Evolutionary conservation across 2,329 filamentous ascomycete species (phyloP).

Genomic region (Venturiaceae sp.): DNA sequence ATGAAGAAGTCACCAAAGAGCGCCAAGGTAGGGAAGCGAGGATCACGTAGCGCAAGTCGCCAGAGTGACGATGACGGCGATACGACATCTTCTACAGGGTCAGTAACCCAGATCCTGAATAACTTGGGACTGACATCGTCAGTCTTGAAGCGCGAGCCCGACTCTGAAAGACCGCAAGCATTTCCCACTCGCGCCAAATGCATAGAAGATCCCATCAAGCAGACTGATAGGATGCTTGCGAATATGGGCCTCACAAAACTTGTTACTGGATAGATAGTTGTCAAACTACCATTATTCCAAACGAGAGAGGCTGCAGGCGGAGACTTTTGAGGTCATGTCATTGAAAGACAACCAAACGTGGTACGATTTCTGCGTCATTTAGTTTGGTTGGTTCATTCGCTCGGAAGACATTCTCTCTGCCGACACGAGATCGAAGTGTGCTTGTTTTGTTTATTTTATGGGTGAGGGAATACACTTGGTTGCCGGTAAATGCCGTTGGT

Average conservation of each 20-base stretch:
- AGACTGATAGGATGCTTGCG: not conserved
- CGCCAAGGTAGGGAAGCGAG: not conserved
- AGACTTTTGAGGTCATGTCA: not conserved
- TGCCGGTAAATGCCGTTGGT: not conserved
- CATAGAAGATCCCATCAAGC: not conserved
- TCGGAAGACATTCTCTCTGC: too few species aligned
- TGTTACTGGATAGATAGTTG: constrained; percentile 5
- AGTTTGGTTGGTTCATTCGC: not conserved
- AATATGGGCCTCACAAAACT: not conserved
- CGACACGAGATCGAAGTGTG: too few species aligned
- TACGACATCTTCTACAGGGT: not conserved
- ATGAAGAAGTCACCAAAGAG: not conserved
- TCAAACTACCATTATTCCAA: too few species aligned
- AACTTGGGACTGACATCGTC: not conserved
- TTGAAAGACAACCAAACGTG: not conserved
- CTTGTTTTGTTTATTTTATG: not conserved
- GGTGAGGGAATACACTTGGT: not conserved
- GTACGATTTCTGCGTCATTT: not conserved
- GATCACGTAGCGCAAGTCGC: not conserved
- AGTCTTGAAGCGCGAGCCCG: not conserved
- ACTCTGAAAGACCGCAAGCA: not conserved
- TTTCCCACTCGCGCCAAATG: not conserved
- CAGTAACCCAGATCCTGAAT: not conserved
- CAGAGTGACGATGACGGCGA: not conserved
- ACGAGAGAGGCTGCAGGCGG: too few species aligned